These are phyloP conservation scores for Aspergillus carbonarius DNA, from an alignment of 2,329 filamentous ascomycete genomes.

Conservation along the genomic window DNA sequence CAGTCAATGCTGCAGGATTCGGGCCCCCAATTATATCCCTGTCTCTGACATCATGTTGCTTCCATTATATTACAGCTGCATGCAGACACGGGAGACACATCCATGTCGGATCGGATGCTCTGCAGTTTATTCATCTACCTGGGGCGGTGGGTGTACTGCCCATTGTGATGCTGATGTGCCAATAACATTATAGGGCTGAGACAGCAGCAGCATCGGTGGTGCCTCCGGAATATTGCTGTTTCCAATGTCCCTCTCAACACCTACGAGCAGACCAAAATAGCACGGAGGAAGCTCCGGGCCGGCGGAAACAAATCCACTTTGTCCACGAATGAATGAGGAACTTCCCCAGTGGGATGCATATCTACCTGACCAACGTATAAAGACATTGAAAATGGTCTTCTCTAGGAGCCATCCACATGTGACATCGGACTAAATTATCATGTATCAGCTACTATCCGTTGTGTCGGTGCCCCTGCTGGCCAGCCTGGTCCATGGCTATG, in stretches of 20 bases:
- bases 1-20: not conserved
- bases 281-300: not conserved
- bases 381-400: not conserved
- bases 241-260: not conserved
- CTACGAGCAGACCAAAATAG: not conserved
- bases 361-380: not conserved
- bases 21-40: not conserved
- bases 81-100: not conserved
- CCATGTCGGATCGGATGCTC: not conserved
- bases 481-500: slow-evolving; percentile 27
- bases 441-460: slow-evolving; percentile 10
- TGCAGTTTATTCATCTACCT: not conserved
- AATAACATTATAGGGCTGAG: not conserved
- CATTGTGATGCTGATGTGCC: not conserved
- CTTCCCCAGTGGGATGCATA: not conserved
- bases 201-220: not conserved
- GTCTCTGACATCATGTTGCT: not conserved
- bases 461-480: slow-evolving; percentile 10
- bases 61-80: not conserved
- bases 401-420: not conserved
- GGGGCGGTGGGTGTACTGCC: not conserved
- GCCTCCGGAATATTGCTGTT: slow-evolving; percentile 6
- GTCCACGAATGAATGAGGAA: not conserved
- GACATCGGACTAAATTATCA: not conserved
- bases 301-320: not conserved